These are phyloP conservation scores for Colletotrichum tabaci DNA, from an alignment of 2,329 filamentous ascomycete species.

Conservation along the genomic window DNA sequence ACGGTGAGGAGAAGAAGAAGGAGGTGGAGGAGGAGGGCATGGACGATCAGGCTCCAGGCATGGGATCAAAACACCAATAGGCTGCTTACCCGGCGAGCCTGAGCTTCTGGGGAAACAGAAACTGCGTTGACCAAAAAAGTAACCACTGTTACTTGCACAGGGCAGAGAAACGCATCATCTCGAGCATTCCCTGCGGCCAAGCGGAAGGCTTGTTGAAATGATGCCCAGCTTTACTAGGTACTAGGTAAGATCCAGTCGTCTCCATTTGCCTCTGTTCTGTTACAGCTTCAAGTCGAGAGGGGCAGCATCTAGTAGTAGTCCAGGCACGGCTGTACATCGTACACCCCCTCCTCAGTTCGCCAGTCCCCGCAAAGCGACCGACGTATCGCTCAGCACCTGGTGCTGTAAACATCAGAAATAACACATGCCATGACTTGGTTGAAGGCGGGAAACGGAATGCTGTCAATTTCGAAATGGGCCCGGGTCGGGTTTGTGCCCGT, in stretches of 20 bases:
- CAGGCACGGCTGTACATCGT: neutral
- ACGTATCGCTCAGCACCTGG: constrained; percentile 9
- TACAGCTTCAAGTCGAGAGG: neutral
- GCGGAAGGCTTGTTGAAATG: neutral
- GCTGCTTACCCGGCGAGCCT: constrained; percentile 9
- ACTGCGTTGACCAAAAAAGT: neutral
- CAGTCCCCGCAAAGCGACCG: constrained; percentile 11
- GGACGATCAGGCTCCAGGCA: constrained; percentile 13
- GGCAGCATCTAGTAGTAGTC: neutral
- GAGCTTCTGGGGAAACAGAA: neutral
- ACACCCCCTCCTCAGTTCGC: neutral
- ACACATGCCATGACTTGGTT: constrained; percentile 30
- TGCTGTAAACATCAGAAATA: neutral
- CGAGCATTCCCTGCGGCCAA: constrained; percentile 2
- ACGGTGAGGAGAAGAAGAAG: neutral
- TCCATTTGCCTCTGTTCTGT: neutral
- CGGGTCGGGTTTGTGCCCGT: neutral
- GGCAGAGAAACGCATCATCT: neutral
- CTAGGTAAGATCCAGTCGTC: no score
- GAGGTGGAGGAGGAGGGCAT: neutral
- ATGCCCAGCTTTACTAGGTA: neutral
- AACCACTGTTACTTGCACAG: neutral
- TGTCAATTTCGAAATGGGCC: constrained; percentile 28
- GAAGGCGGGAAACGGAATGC: constrained; percentile 38
- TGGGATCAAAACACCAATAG: constrained; percentile 32